Evolutionary conservation across 805 yeast genomes (phyloP), one percentile per base, ranked within the genome.

Genomic region (Candida golubevii): DNA sequence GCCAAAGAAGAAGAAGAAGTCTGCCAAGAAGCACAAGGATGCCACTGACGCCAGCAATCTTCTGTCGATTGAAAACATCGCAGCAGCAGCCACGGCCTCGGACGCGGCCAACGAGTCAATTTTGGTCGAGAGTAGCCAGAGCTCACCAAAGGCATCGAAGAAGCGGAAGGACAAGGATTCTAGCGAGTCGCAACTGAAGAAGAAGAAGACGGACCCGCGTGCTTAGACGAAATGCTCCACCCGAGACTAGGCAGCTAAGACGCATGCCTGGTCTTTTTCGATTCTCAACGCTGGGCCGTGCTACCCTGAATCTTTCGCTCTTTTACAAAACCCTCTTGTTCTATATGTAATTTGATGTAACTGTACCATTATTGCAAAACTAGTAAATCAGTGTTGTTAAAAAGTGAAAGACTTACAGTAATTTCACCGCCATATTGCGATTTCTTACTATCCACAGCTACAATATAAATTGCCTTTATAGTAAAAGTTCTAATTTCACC

Each of bases 121-220:
- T 26, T 38, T 37, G 13, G 43, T 43, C 9, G 43, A 35, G 29
- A 36, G 12, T 8, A 33, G 33, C 13, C 38, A 36, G 14, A 29
- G 33, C n/a, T 36, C 33, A 28, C 29, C 36, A 39, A 52, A 52
- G 49, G 41, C 50, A 39, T 41, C 50, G 10, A 54, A 52, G 39
- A 54, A 54, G 50, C 52, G 46, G 37, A 50, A 51, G 44, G 55
- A 51, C 39, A 45, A 39, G 39, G 54, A 50, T 36, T 28, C 46
- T 26, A 47, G 41, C 32, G 51, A 49, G 44, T 47, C 49, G 41
- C 38, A 34, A 41, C 15, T 41, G 30, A 51, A 54, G 47, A 53
- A 52, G 42, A 52, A 52, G 44, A 54, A 50, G 47, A 49, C 38
- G 47, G 56, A 50, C 31, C 46, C 42, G 33, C 31, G 26, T 11